These are phyloP conservation scores for Alternaria gaisen DNA, from an alignment of 2,329 filamentous ascomycete species.

Conservation along the genomic window DNA sequence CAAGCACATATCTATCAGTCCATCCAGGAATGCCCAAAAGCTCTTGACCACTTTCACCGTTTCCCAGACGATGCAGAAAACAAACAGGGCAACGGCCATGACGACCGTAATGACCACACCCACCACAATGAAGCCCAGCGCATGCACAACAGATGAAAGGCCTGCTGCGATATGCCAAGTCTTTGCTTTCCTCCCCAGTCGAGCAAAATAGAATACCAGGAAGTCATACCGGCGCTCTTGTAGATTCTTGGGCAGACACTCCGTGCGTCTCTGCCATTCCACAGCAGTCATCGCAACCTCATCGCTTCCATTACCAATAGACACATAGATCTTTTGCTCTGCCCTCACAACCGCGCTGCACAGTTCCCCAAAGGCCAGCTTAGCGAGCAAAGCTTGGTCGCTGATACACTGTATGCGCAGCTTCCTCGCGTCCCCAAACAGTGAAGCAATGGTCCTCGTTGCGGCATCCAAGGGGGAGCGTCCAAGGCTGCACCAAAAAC, in stretches of 20 bases:
- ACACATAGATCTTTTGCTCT: slow-evolving; percentile 12
- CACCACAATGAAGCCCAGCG: slow-evolving; percentile 2
- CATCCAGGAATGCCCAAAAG: background rate
- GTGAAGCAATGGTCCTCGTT: background rate
- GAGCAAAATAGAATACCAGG: slow-evolving; percentile 11
- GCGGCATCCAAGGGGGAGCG: background rate
- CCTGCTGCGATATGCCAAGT: background rate
- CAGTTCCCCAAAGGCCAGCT: slow-evolving; percentile 3
- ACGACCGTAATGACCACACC: background rate
- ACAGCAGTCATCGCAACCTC: background rate
- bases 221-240: slow-evolving; percentile 1
- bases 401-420: slow-evolving; percentile 1
- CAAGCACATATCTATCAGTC: background rate
- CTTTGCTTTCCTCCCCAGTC: background rate
- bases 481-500: slow-evolving; percentile 18
- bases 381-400: slow-evolving; percentile 4
- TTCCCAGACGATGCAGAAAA: background rate
- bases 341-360: slow-evolving; percentile 5
- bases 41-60: background rate
- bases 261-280: background rate
- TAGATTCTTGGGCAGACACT: background rate
- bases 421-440: slow-evolving; percentile 5
- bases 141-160: slow-evolving; percentile 3
- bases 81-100: background rate
- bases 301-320: background rate